Percentiles rank a stretch among this genome's conserved stretches.
These are phyloP conservation scores for Blastomyces percursus DNA, from an alignment of 2,329 filamentous ascomycete species.

Conservation along the genomic window DNA sequence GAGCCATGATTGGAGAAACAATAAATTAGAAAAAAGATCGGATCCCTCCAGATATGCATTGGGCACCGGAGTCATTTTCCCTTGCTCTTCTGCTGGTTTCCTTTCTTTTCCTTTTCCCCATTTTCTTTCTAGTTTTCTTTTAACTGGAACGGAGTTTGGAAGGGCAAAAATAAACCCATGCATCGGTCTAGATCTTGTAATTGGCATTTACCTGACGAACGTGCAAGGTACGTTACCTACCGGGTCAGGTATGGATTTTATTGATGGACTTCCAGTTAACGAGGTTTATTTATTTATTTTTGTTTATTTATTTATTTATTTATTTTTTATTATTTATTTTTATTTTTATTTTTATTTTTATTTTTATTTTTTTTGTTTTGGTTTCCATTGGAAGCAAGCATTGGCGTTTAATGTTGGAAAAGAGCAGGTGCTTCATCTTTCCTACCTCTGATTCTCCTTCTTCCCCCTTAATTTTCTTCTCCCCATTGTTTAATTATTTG, in stretches of 20 bases:
- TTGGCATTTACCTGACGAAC: background rate
- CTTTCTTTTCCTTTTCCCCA: background rate
- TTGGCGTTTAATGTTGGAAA: background rate
- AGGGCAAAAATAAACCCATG: conserved; percentile 6
- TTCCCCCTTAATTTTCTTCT: background rate
- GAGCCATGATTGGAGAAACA: conserved; percentile 25
- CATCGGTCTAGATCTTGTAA: conserved; percentile 2
- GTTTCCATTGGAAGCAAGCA: background rate
- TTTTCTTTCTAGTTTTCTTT: background rate
- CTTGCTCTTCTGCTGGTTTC: too few relatives aligned
- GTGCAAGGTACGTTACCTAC: background rate
- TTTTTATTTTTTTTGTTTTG: background rate
- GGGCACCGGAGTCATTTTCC: conserved; percentile 6
- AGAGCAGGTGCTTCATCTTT: background rate
- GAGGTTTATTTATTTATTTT: conserved; percentile 4
- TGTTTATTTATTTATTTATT: too few relatives aligned
- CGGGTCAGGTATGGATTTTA: background rate
- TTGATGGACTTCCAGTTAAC: conserved; percentile 2
- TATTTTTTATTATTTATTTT: too few relatives aligned
- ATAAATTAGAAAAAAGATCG: background rate
- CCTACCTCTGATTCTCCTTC: background rate
- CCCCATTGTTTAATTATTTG: background rate
- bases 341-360: too few relatives aligned
- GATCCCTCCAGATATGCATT: conserved; percentile 7
- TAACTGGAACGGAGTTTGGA: conserved; percentile 14